Evolutionary conservation across 2,329 filamentous ascomycete species (phyloP), one percentile per base, ranked within the genome.

Genomic region (Fusarium penzigii): DNA sequence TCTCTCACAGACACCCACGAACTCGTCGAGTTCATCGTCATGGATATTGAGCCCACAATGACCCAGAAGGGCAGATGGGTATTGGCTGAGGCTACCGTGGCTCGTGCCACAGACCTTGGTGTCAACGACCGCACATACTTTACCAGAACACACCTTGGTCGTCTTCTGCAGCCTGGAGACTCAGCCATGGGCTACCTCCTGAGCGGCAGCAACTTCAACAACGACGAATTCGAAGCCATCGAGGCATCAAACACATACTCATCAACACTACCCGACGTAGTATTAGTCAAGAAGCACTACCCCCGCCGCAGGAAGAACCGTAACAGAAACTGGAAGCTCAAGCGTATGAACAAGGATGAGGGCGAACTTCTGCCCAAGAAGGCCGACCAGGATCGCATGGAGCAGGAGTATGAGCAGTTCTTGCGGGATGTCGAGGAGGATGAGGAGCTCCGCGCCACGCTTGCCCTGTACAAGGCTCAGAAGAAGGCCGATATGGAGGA

Each of bases 241-340:
- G 92, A 97, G 72, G 74, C 82, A 46, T 91, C 87, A 48, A 85
- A 85, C 70, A 85, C 87, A 46, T 93, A 95, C 73, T 78, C 84
- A 3, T 87, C 86, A 3, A 85, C 81, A 4, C 89, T 99, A 50
- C 94, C 94, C 0, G 94, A 99, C 66, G 94, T 97, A 0, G 76
- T 99, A 7, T 81, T 99, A 4, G 91, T 99, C 71, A 97, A 96
- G 91, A 99, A 99, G 74, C 87, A 90, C 80, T 99, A 95, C 75
- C 85, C 88, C 54, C 85, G 90, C 64, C 88, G 89, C 74, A 87
- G 89, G 78, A 96, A 93, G 83, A 75, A 75, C 65, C 87, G 86
- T 78, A 82, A 80, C 72, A 86, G 95, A 63, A 90, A 90, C 79
- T 99, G 94, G 94, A 89, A 88, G 72, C 85, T 99, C 72, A 95